These are phyloP conservation scores for Spirogloea muscicola DNA, from an alignment of 139 green algal species.

Conservation along the genomic window DNA sequence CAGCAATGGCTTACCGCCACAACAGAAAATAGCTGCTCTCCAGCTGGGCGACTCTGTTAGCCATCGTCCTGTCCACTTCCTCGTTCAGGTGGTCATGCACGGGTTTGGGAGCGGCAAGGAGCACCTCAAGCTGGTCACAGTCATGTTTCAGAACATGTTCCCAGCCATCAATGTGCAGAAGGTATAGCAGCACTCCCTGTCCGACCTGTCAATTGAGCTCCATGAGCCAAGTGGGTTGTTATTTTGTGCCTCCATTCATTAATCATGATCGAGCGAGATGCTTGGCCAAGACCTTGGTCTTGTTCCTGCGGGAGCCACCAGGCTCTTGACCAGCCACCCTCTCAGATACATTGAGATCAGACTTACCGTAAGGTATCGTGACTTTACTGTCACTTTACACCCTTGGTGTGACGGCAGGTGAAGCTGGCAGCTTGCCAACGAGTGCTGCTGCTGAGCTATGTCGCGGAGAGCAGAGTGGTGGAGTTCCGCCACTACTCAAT, in stretches of 20 bases:
- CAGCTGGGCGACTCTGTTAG: no score
- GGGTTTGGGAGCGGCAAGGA: slow-evolving; percentile 67
- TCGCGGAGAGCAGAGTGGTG: slow-evolving; percentile 59
- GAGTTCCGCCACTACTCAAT: slow-evolving; percentile 88
- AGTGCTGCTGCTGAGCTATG: slow-evolving; percentile 76
- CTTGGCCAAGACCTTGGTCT: no score
- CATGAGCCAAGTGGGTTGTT: neutral
- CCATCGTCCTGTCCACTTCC: no score
- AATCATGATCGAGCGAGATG: neutral
- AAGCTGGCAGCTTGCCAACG: slow-evolving; percentile 58
- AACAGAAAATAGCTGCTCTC: no score
- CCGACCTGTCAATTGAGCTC: no score
- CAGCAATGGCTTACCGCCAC: no score
- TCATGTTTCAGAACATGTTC: slow-evolving; percentile 91
- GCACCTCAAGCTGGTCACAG: slow-evolving; percentile 72
- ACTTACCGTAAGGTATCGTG: no score
- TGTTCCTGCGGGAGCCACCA: no score
- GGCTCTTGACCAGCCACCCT: no score
- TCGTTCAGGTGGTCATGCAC: slow-evolving; percentile 89
- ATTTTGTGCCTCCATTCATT: neutral
- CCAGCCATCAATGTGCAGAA: slow-evolving; percentile 89
- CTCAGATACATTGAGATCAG: no score
- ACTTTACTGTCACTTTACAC: no score
- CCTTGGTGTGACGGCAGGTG: no score
- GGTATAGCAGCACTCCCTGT: slow-evolving; percentile 24